phyloP scores from a whole-genome alignment of 352 stramenopile species.

The Thalassiosira mediterranea region DNA sequence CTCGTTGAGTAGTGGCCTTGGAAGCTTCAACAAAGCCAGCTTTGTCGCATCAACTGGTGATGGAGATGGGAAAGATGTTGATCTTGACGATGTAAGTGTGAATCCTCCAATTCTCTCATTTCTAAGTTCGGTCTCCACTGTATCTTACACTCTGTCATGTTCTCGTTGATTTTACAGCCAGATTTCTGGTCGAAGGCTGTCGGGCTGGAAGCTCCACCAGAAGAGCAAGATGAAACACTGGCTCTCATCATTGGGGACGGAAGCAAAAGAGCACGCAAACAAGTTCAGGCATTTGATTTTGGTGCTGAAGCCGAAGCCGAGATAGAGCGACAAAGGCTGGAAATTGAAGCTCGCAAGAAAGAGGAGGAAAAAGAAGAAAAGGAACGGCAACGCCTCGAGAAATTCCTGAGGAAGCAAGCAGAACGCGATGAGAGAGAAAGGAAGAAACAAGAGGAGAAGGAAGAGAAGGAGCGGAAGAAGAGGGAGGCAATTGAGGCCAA shows the following conservation, averaged over 20 bases:
- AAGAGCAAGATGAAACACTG: constrained; percentile 68
- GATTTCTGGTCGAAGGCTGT: constrained; percentile 85
- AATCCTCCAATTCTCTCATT: background rate
- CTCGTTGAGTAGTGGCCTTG: constrained; percentile 77
- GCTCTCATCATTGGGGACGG: constrained; percentile 80
- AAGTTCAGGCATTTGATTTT: constrained; percentile 82
- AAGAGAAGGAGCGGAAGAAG: constrained; percentile 25
- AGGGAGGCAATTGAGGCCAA: constrained; percentile 46
- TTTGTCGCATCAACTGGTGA: constrained; percentile 83
- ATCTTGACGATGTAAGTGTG: constrained; percentile 76
- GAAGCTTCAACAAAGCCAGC: constrained; percentile 85
- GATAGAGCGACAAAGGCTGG: constrained; percentile 69
- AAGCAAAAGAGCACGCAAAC: constrained; percentile 79
- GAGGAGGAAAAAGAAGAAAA: constrained; percentile 77
- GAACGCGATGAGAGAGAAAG: constrained; percentile 63
- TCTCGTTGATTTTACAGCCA: constrained; percentile 22
- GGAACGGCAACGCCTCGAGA: constrained; percentile 65
- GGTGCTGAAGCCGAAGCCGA: constrained; percentile 62
- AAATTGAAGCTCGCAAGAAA: constrained; percentile 65
- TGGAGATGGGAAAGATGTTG: constrained; percentile 81
- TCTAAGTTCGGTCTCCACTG: background rate
- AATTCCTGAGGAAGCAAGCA: constrained; percentile 60
- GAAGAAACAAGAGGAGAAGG: constrained; percentile 44
- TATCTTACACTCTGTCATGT: background rate
- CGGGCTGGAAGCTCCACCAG: constrained; percentile 73